Evolutionary conservation across 805 yeast genomes (phyloP).

Genomic region (Candida qinlingensis): DNA sequence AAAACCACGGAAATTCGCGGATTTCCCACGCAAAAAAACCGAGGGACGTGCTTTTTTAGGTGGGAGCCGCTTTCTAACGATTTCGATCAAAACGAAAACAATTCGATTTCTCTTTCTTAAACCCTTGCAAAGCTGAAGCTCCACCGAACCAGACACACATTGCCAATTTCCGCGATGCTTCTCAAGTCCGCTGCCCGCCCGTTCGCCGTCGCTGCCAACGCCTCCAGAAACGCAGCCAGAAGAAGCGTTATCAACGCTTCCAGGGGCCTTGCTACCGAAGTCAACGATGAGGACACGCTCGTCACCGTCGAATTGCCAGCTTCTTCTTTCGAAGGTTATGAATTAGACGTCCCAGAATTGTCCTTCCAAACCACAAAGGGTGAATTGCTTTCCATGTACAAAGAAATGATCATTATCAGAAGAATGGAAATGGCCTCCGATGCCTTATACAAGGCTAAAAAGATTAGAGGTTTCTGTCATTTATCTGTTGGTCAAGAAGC

Average conservation of each 20-base stretch:
- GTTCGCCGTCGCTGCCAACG: background rate
- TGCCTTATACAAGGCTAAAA: constrained; percentile 96
- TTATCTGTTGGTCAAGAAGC: constrained; percentile 99
- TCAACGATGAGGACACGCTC: constrained; percentile 21
- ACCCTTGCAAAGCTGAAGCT: background rate
- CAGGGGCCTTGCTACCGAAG: constrained; percentile 25
- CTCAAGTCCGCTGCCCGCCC: constrained; percentile 19
- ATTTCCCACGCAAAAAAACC: too few relatives aligned
- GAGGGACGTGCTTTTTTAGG: too few relatives aligned
- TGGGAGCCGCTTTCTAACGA: background rate
- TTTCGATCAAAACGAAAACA: background rate
- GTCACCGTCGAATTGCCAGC: constrained; percentile 65
- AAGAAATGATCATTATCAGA: constrained; percentile 89
- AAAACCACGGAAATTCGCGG: too few relatives aligned
- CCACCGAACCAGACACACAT: background rate
- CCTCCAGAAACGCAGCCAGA: constrained; percentile 1
- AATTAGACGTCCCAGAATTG: constrained; percentile 67
- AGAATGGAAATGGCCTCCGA: constrained; percentile 99
- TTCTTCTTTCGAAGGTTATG: constrained; percentile 79
- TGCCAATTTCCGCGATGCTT: constrained; percentile 5
- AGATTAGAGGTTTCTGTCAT: constrained; percentile 98
- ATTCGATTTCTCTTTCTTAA: background rate
- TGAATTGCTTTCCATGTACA: constrained; percentile 84
- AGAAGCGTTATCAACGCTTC: constrained; percentile 12
- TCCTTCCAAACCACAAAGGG: constrained; percentile 75